Evolutionary conservation across 192 early-diverging fungal species (phyloP), one percentile per base, ranked within the genome.

Genomic region (Podochytrium sp.): DNA sequence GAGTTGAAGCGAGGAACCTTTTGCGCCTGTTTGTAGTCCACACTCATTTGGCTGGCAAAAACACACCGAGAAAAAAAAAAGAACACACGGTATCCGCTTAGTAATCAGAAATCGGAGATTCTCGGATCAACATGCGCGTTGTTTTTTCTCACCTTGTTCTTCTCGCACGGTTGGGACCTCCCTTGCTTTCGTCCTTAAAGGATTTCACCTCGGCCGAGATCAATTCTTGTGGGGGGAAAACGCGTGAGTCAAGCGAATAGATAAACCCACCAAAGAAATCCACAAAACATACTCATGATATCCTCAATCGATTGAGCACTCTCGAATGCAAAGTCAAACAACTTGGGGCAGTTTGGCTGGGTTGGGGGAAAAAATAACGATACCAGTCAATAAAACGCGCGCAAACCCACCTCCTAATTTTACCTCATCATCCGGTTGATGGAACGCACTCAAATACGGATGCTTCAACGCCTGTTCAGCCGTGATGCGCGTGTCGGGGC

Each of bases 391-490:
- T n/a, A 73, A 73, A 20, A 38, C 49, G 27, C 39, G 52, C 16
- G 32, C 12, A 40, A 29, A 32, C 55, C 30, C 23, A 29, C 0
- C 32, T 12, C 65, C 37, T 29, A 14, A n/a, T n/a, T n/a, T n/a
- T 59, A 73, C 72, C 53, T 87, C 92, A 71, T 93, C 92, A 40
- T 92, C 90, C 23, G 88, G 87, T 50, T 89, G 78, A 74, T 93
- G 92, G 75, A 92, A 93, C 76, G 80, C 74, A 49, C 86, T 85
- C 76, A 99, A 79, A 79, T 95, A 99, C 20, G 94, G 93, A 80
- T 99, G 98, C 27, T 80, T 76, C 16, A 99, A 85, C 23, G 95
- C 96, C 60, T 96, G 89, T 74, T 93, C 92, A 50, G 95, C 95
- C 1, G 92, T 95, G 61, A 98, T 93, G 35, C 98, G 90, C 57